Evolutionary conservation across 345 rosid species (phyloP), one percentile per base, ranked within the genome.

Genomic region (Populus ilicifolia): DNA sequence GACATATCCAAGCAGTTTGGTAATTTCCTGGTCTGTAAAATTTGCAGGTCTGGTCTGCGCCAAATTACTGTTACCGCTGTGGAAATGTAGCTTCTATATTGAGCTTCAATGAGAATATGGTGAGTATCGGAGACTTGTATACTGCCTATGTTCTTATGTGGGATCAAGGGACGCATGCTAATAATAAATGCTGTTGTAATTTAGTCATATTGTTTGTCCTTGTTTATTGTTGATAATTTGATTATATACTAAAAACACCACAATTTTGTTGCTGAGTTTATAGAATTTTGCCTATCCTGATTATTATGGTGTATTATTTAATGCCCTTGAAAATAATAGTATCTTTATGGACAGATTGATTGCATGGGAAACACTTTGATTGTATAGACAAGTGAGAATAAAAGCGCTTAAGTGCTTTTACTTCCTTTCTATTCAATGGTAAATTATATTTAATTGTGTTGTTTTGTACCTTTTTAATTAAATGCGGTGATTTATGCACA

Each of bases 81-180:
- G 98, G 99, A 75, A 96, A 96, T 80, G 99, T 96, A 63, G 99
- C 99, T 77, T 96, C 99, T 48, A 94, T 96, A 82, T 87, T 96
- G 92, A 94, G 98, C 85, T 96, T 92, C 86, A 94, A 90, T 82
- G 99, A 96, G 84, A 94, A 89, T 78, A 94, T 94, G 98, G 99
- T 90, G 76, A 77, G 76, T 69, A 59, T 62, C 20, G 13, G 29
- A 43, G 6, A 69, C 67, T 41, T 66, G n/a, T 41, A 21, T 43
- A 36, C 54, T 23, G 33, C 35, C 14, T 59, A 16, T 50, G 20
- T 63, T 56, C 56, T 27, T 25, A 1, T 61, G 38, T 30, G n/a
- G 30, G 59, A 30, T 20, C 29, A n/a, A 41, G 21, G 50, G 48
- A 63, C 30, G 50, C 64, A 71, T 23, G n/a, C 41, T 35, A 43